Evolutionary conservation across 441 rosid species (phyloP).

Genomic region (Geranium incanum): DNA sequence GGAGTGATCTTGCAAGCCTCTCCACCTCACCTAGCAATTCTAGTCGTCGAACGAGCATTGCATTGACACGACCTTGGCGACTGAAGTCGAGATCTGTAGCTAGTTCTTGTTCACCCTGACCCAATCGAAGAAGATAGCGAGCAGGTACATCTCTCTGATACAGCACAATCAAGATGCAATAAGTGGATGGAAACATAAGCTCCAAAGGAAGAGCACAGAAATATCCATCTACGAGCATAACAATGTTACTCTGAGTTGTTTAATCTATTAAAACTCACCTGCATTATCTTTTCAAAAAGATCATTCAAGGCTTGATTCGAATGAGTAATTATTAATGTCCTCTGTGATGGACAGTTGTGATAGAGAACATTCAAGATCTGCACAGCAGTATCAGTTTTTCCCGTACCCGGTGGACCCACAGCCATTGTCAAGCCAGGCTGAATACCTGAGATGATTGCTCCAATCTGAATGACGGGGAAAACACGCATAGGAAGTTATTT

Average conservation of each 20-base stretch:
- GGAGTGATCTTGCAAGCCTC: conserved; percentile 92
- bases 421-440: conserved; percentile 98
- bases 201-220: background rate
- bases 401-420: conserved; percentile 99
- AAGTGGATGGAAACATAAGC: conserved; percentile 12
- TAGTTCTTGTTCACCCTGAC: conserved; percentile 99
- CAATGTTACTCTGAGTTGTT: background rate
- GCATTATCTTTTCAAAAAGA: conserved; percentile 98
- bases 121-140: conserved; percentile 94
- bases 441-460: conserved; percentile 91
- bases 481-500: conserved; percentile 5
- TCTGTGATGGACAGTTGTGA: conserved; percentile 96
- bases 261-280: conserved; percentile 37
- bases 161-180: conserved; percentile 17
- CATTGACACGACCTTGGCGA: conserved; percentile 97
- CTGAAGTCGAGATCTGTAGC: conserved; percentile 99
- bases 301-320: conserved; percentile 96
- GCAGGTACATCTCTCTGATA: conserved; percentile 98
- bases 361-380: conserved; percentile 90
- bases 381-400: conserved; percentile 98
- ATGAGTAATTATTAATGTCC: conserved; percentile 93
- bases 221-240: background rate
- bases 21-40: conserved; percentile 91
- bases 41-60: conserved; percentile 94
- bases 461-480: conserved; percentile 45